Conservation (phyloP, 306 rosid genomes). For the Castanea sativa region DNA sequence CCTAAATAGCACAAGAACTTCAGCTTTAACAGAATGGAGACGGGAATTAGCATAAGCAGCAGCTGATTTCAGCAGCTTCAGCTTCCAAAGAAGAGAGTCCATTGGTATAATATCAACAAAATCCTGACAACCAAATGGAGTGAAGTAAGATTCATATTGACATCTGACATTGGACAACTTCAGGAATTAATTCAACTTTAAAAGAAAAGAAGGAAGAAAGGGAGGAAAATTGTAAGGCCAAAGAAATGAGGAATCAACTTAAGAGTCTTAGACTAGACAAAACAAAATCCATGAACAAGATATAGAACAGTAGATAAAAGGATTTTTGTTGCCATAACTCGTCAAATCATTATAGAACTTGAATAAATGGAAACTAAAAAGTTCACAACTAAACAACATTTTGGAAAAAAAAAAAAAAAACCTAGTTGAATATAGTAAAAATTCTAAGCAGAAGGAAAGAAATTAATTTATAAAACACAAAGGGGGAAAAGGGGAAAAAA, state of each 20-base stretch:
- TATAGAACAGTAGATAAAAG: neutral
- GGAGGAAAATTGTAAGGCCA: neutral
- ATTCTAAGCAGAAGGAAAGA: neutral
- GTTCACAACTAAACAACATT: neutral
- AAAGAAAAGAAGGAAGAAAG: neutral
- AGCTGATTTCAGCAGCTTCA: constrained; percentile 84
- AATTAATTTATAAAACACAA: neutral
- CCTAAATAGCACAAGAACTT: constrained; percentile 96
- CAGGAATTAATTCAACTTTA: neutral
- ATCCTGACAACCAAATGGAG: constrained; percentile 45
- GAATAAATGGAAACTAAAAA: neutral
- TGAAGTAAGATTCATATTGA: constrained; percentile 17
- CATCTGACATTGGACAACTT: constrained; percentile 2
- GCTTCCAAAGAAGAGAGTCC: constrained; percentile 87
- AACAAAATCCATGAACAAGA: neutral
- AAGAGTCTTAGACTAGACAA: neutral
- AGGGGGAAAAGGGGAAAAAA: neutral
- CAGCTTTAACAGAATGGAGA: constrained; percentile 91
- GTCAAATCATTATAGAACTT: neutral
- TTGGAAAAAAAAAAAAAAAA: neutral
- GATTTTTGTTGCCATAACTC: neutral
- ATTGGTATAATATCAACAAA: constrained; percentile 67
- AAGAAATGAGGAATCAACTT: neutral
- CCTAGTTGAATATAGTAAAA: neutral
- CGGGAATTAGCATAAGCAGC: constrained; percentile 93